Percentiles rank a stretch among this genome's conserved stretches.
Evolutionary conservation across 2,329 filamentous ascomycete genomes (phyloP).

Genomic region (Neonectria magnoliae): DNA sequence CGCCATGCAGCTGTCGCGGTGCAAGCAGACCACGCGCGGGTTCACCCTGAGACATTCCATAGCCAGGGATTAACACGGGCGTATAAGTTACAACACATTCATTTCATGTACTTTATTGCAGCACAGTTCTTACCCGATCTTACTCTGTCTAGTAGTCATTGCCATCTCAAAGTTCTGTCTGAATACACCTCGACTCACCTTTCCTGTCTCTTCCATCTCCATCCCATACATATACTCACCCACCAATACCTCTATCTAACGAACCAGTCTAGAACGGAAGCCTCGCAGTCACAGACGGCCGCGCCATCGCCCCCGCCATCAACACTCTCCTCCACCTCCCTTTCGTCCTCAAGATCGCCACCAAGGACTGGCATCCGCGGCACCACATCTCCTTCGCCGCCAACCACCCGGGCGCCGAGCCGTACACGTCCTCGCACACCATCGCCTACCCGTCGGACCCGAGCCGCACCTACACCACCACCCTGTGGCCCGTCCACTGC

Average conservation of each 20-base stretch:
- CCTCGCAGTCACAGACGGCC: slow-evolving; percentile 82
- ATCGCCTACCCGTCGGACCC: slow-evolving; percentile 75
- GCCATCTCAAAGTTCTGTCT: background rate
- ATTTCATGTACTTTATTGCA: background rate
- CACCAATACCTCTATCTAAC: background rate
- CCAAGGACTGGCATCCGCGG: slow-evolving; percentile 89
- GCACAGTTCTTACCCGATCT: background rate
- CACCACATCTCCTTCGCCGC: slow-evolving; percentile 89
- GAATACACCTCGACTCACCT: background rate
- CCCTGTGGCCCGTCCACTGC: slow-evolving; percentile 93
- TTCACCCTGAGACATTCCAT: background rate
- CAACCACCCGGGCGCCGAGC: slow-evolving; percentile 75
- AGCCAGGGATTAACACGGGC: background rate
- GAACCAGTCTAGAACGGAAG: slow-evolving; percentile 73
- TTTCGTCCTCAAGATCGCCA: slow-evolving; percentile 81
- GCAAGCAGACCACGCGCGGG: background rate
- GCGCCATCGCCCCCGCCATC: slow-evolving; percentile 74
- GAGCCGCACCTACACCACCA: slow-evolving; percentile 69
- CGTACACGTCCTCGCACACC: slow-evolving; percentile 72
- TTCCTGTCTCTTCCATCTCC: background rate
- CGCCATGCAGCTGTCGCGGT: background rate
- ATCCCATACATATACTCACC: background rate
- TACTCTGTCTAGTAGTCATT: background rate
- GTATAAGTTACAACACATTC: background rate
- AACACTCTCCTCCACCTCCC: slow-evolving; percentile 79